phyloP scores from a whole-genome alignment of 306 rosid genomes.

The Cucumis cinereus region DNA sequence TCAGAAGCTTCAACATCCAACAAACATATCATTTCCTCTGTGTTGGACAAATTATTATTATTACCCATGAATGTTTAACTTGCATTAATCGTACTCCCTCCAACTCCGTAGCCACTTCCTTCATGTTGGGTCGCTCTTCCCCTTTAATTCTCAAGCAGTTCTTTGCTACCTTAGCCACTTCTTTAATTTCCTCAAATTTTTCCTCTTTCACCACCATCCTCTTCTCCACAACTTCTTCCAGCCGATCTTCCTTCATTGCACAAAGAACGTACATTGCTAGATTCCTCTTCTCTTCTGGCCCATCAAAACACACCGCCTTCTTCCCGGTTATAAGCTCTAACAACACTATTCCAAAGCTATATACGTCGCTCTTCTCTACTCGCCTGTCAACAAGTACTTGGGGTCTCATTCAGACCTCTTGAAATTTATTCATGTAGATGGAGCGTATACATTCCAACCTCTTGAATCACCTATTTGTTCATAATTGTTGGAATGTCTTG shows the following conservation, averaged over 20 bases:
- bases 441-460: too few relatives aligned
- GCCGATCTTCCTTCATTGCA: constrained; percentile 17
- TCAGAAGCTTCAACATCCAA: too few relatives aligned
- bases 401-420: too few relatives aligned
- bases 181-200: constrained; percentile 18
- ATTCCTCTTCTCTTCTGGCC: constrained; percentile 9
- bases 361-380: constrained; percentile 30
- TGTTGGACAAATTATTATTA: background rate
- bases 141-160: constrained; percentile 21
- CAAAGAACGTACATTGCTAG: constrained; percentile 22
- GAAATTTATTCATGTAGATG: too few relatives aligned
- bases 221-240: constrained; percentile 20
- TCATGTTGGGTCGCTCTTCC: constrained; percentile 46
- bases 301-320: constrained; percentile 13
- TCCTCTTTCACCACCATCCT: background rate
- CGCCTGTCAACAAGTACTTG: constrained; percentile 17
- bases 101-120: constrained; percentile 32
- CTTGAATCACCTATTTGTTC: too few relatives aligned
- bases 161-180: constrained; percentile 22
- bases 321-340: constrained; percentile 33
- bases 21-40: constrained; percentile 9
- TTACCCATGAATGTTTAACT: background rate
- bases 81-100: constrained; percentile 18
- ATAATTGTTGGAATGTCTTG: too few relatives aligned
- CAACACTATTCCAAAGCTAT: constrained; percentile 41